A percentile compares a stretch with the other conserved stretches of the same genome.
Evolutionary conservation across 1,139 yeast species (phyloP).

Genomic region (Kurtzmaniella quercitrusa): DNA sequence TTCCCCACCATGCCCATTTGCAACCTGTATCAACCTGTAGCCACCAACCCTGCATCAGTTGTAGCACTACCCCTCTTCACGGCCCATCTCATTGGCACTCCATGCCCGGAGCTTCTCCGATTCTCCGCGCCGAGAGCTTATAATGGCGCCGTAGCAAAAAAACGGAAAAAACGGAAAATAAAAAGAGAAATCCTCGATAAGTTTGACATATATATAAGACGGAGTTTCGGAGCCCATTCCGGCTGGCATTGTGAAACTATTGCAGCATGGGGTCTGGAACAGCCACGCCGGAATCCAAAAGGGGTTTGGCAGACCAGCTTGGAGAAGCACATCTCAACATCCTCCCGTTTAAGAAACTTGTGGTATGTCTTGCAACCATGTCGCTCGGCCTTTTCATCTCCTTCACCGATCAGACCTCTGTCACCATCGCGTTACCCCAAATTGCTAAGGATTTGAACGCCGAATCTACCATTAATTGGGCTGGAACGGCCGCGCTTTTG

Average conservation of each 20-base stretch:
- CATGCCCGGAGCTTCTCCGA: neutral
- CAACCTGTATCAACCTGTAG: neutral
- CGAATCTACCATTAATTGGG: conserved; percentile 41
- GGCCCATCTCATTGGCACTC: neutral
- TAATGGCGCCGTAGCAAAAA: neutral
- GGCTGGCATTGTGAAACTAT: neutral
- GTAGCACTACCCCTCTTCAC: neutral
- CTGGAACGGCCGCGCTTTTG: conserved; percentile 42
- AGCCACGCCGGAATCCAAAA: conserved; percentile 4
- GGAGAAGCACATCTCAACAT: conserved; percentile 28
- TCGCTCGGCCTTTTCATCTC: conserved; percentile 30
- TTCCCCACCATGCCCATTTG: neutral
- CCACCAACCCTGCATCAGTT: too few relatives aligned
- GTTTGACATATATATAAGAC: neutral
- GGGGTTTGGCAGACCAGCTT: conserved; percentile 16
- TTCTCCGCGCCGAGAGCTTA: neutral
- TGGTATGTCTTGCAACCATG: conserved; percentile 22
- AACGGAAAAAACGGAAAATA: too few relatives aligned
- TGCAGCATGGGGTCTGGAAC: neutral
- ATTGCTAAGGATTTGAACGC: conserved; percentile 36
- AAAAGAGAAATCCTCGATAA: neutral
- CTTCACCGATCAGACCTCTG: conserved; percentile 38
- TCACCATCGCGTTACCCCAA: conserved; percentile 39
- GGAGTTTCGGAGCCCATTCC: neutral
- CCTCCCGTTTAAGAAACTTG: conserved; percentile 20